A percentile compares a stretch with the other conserved stretches of the same genome.
These are phyloP conservation scores for Phytophthora megakarya DNA, from an alignment of 352 stramenopile species.

Conservation along the genomic window DNA sequence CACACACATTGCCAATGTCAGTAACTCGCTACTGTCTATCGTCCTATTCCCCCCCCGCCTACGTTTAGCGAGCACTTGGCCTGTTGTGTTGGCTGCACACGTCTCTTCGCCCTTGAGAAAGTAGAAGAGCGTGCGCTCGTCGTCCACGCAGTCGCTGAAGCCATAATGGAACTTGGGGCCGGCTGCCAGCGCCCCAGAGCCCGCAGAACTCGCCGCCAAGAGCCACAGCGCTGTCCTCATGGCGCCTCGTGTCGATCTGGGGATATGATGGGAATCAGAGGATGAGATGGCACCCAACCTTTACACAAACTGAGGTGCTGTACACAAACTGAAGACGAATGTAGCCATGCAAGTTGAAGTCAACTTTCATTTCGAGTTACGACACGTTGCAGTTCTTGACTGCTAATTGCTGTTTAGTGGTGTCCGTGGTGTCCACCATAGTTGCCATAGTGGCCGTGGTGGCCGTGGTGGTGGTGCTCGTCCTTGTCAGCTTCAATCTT, in stretches of 20 bases:
- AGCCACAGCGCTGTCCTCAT: conserved; percentile 23
- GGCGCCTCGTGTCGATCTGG: conserved; percentile 11
- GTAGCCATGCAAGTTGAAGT: conserved; percentile 23
- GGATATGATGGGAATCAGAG: conserved; percentile 25
- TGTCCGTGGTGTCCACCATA: neutral
- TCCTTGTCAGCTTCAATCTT: conserved; percentile 7
- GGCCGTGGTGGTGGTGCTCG: neutral
- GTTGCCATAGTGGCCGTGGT: neutral
- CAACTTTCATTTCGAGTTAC: conserved; percentile 2
- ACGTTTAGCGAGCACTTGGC: conserved; percentile 56
- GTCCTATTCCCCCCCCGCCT: neutral
- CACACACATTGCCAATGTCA: neutral
- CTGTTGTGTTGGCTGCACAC: conserved; percentile 46
- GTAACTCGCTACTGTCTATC: neutral
- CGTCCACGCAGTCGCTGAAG: conserved; percentile 84
- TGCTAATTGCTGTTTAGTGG: neutral
- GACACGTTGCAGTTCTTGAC: neutral
- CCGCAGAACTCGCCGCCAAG: neutral
- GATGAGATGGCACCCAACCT: conserved; percentile 19
- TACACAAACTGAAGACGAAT: conserved; percentile 6
- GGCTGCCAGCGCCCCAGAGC: neutral
- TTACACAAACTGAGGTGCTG: conserved; percentile 24
- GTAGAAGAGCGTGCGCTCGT: conserved; percentile 76
- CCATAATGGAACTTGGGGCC: conserved; percentile 56
- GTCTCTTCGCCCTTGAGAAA: conserved; percentile 58